These are phyloP conservation scores for Trifolium subterraneum DNA, from an alignment of 306 rosid species.

Conservation along the genomic window DNA sequence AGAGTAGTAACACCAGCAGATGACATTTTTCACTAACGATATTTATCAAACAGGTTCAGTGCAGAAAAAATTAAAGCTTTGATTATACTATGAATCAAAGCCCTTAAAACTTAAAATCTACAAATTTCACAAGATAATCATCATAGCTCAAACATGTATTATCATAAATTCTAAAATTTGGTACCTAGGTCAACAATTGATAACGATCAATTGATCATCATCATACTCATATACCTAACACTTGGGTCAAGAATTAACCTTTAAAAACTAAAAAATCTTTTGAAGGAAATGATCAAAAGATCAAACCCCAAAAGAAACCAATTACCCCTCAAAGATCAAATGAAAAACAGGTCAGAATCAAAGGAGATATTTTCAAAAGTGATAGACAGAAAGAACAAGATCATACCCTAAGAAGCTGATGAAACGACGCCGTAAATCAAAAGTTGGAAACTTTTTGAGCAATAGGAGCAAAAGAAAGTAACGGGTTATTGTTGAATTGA, in stretches of 20 bases:
- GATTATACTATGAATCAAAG: conserved; percentile 11
- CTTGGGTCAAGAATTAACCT: conserved; percentile 14
- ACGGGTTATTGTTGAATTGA: conserved; percentile 1
- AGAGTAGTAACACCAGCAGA: conserved; percentile 72
- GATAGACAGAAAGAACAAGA: conserved; percentile 5
- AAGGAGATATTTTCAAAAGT: conserved; percentile 7
- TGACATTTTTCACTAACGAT: conserved; percentile 59
- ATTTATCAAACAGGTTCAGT: not conserved
- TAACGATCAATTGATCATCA: not conserved
- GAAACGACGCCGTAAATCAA: not conserved
- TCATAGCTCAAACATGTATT: conserved; percentile 21
- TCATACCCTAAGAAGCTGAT: conserved; percentile 40
- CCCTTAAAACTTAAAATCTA: conserved; percentile 4
- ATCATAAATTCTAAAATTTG: conserved; percentile 24
- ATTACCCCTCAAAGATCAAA: conserved; percentile 35
- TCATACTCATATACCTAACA: not conserved
- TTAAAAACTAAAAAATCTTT: conserved; percentile 28
- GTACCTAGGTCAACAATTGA: conserved; percentile 33
- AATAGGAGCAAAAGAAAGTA: not conserved
- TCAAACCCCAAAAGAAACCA: conserved; percentile 42
- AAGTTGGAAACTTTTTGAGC: not conserved
- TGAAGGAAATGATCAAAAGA: conserved; percentile 23
- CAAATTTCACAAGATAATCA: conserved; percentile 35
- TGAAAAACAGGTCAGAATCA: conserved; percentile 17
- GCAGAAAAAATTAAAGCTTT: conserved; percentile 4